Evolutionary conservation across 208 protist species (phyloP), one percentile per base, ranked within the genome.

Genomic region (Acanthamoeba castellanii): DNA sequence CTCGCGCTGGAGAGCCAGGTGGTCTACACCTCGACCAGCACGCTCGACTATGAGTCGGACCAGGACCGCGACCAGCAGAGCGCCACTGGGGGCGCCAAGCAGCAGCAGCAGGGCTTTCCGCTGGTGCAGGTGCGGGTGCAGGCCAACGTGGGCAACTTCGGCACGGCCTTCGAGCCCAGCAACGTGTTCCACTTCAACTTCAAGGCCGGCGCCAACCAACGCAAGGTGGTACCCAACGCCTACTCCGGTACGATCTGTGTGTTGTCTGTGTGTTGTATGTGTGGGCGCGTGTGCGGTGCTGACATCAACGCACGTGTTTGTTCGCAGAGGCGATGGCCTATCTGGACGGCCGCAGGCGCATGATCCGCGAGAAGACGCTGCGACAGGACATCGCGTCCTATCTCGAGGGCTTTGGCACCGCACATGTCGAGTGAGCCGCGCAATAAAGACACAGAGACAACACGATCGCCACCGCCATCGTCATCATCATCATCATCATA

Each of bases 181-280:
- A 94, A 94, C 70, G 72, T 85, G 70, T 85, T 94, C 72, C 90
- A 94, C 47, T 85, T 94, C 30, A 94, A 57, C 90, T 94, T 94
- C 50, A 78, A 52, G 52, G 93, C 30, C 52, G 25, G 25, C 9
- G 6, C 42, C 61, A 94, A 94, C 70, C 93, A 42, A 42, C 64
- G n/a, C 8, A 30, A 45, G 27, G 72, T 94, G 14, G 50, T 94
- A 8, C 90, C 90, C 42, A 78, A 82, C 47, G 50, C 90, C 50
- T 94, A 94, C 42, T 94, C 70, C 14, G 45, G 90, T 94, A 85
- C 42, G 7, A 25, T 16, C 14, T 20, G 52, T 57, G 52, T 55
- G n/a, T 8, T 6, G 25, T 20, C 3, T 22, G 32, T 45, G 22
- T 78, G 27, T 2, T 18, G 22, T 32, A 8, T 78, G n/a, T 8